Conservation (phyloP, 331 rosid species). For the Acacia pycnantha region DNA sequence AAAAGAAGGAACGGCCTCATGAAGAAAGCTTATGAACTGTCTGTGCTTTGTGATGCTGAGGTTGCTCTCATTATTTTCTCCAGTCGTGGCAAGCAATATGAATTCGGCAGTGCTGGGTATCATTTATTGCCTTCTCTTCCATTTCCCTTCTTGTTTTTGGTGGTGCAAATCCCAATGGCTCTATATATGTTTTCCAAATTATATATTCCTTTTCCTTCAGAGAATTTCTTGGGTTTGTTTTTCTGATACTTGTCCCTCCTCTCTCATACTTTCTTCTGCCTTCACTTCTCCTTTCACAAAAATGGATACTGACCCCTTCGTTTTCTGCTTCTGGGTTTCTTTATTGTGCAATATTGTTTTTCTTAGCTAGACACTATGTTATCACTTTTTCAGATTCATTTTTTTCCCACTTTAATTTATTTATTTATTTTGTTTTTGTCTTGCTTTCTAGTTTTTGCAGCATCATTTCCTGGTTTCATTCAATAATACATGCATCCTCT, state of each 20-base stretch:
- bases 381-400: constrained; percentile 12
- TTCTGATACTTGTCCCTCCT: background rate
- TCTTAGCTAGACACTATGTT: constrained; percentile 2
- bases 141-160: constrained; percentile 29
- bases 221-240: constrained; percentile 30
- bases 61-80: constrained; percentile 91
- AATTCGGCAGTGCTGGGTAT: constrained; percentile 72
- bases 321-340: constrained; percentile 34
- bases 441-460: background rate
- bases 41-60: constrained; percentile 95
- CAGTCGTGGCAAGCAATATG: constrained; percentile 81
- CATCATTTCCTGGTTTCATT: constrained; percentile 20
- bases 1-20: constrained; percentile 87
- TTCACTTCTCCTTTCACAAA: constrained; percentile 53
- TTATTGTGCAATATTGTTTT: constrained; percentile 31
- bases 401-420: background rate
- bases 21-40: constrained; percentile 90
- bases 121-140: background rate
- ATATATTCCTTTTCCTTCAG: background rate
- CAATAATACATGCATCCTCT: constrained; percentile 27
- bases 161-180: constrained; percentile 43
- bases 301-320: constrained; percentile 32
- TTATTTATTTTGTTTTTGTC: background rate
- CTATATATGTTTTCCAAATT: background rate
- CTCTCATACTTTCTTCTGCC: constrained; percentile 41